phyloP scores from a whole-genome alignment of 2,329 filamentous ascomycete species.

The Acephala macrosclerotiorum region DNA sequence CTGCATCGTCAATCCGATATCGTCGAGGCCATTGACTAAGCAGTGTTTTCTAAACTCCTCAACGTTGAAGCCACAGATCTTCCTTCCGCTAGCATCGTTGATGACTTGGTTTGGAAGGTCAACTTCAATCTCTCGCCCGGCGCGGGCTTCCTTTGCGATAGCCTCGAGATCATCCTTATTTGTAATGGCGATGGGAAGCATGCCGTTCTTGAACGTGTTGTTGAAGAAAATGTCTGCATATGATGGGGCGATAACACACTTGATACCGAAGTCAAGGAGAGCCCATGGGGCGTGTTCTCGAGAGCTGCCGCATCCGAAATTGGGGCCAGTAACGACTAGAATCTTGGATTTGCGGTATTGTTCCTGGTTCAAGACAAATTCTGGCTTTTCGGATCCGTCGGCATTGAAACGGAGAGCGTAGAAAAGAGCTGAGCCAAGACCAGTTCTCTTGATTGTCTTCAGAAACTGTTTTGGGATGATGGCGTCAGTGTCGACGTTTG shows the following conservation, averaged over 20 bases:
- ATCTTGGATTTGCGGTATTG: conserved; percentile 87
- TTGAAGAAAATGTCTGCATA: conserved; percentile 97
- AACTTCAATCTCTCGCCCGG: conserved; percentile 85
- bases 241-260: conserved; percentile 90
- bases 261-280: conserved; percentile 94
- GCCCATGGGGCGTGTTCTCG: conserved; percentile 98
- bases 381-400: conserved; percentile 76
- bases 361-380: conserved; percentile 90
- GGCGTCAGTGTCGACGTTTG: conserved; percentile 97
- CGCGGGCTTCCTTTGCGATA: conserved; percentile 79
- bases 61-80: conserved; percentile 82
- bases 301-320: conserved; percentile 94
- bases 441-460: conserved; percentile 98
- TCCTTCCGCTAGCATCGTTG: conserved; percentile 76
- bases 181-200: conserved; percentile 84
- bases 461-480: conserved; percentile 99
- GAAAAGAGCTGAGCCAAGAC: conserved; percentile 88
- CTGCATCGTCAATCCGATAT: conserved; percentile 94
- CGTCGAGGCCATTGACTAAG: conserved; percentile 89
- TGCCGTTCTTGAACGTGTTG: conserved; percentile 99
- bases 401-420: conserved; percentile 80
- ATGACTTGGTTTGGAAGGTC: conserved; percentile 87
- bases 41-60: conserved; percentile 96
- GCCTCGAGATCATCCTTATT: conserved; percentile 71
- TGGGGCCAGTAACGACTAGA: conserved; percentile 87